Conservation (phyloP, 805 yeast species). For the Suhomyces pyralidae region DNA sequence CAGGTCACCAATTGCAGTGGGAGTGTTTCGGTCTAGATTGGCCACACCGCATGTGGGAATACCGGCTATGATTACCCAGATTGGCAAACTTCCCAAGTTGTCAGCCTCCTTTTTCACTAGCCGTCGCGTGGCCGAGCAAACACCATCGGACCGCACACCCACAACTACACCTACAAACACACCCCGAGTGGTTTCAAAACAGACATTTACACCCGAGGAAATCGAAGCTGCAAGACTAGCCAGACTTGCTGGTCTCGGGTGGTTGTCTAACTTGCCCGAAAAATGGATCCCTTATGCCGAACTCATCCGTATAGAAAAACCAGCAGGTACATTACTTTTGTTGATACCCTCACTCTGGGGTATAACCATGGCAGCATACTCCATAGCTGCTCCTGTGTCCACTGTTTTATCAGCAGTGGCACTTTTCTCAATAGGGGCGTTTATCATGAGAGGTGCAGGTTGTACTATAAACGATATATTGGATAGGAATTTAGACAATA, state of each 20-base stretch:
- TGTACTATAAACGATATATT: slow-evolving; percentile 90
- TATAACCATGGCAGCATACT: slow-evolving; percentile 81
- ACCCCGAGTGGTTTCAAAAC: neutral
- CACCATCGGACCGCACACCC: neutral
- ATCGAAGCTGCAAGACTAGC: slow-evolving; percentile 49
- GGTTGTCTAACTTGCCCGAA: slow-evolving; percentile 63
- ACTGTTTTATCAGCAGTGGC: slow-evolving; percentile 60
- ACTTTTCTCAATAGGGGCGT: slow-evolving; percentile 78
- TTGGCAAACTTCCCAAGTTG: neutral
- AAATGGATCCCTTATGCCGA: slow-evolving; percentile 87
- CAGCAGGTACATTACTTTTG: slow-evolving; percentile 89
- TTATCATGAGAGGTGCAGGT: slow-evolving; percentile 96
- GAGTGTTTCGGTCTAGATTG: neutral
- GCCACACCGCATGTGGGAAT: neutral
- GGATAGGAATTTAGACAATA: slow-evolving; percentile 77
- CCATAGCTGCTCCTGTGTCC: slow-evolving; percentile 63
- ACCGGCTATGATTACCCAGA: neutral
- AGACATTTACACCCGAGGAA: slow-evolving; percentile 38
- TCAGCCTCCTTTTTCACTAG: neutral
- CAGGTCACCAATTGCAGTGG: neutral
- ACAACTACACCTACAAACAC: neutral
- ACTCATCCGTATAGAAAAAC: slow-evolving; percentile 86
- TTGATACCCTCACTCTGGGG: slow-evolving; percentile 91
- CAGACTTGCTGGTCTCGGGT: slow-evolving; percentile 42
- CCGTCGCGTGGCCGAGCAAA: neutral